A percentile compares a stretch with the other conserved stretches of the same genome.
Evolutionary conservation across 2,329 filamentous ascomycete genomes (phyloP).

Genomic region (Hirsutella rhossiliensis): DNA sequence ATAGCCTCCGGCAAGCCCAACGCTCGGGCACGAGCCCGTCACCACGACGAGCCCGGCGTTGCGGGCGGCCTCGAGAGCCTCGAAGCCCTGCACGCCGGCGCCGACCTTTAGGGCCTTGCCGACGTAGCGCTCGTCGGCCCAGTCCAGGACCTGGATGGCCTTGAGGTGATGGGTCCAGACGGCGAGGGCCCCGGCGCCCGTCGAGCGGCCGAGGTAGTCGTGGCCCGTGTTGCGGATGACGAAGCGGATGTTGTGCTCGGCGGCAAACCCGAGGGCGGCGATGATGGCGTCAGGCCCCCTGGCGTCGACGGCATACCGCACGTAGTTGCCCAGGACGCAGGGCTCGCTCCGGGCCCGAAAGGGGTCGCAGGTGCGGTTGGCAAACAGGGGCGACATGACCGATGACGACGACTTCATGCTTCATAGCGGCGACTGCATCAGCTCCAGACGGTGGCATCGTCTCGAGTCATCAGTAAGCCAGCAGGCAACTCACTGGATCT

Average conservation of each 20-base stretch:
- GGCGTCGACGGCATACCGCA: conserved; percentile 19
- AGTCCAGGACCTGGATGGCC: conserved; percentile 25
- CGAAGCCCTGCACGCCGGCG: conserved; percentile 40
- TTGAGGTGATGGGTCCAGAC: conserved; percentile 31
- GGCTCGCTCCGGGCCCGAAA: conserved; percentile 21
- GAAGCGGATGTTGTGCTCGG: conserved; percentile 30
- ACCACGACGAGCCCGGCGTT: conserved; percentile 34
- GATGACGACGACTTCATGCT: conserved; percentile 3
- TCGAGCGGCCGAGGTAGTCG: conserved; percentile 44
- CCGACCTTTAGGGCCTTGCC: conserved; percentile 42
- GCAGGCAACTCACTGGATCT: conserved; percentile 26
- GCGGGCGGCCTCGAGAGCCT: conserved; percentile 33
- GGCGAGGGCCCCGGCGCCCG: conserved; percentile 32
- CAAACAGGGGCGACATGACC: conserved; percentile 19
- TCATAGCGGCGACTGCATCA: not conserved
- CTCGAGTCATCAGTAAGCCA: not conserved
- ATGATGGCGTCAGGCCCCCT: not conserved
- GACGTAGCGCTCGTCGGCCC: conserved; percentile 28
- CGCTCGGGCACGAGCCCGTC: conserved; percentile 41
- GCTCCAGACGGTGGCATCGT: not conserved
- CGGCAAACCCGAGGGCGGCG: conserved; percentile 17
- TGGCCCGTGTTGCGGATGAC: conserved; percentile 41
- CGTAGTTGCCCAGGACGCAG: conserved; percentile 28
- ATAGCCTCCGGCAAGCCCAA: conserved; percentile 51
- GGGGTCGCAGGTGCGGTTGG: conserved; percentile 18